Evolutionary conservation across 495 filamentous ascomycete species (phyloP), one percentile per base, ranked within the genome.

Genomic region (Astrothelium macrocarpum): DNA sequence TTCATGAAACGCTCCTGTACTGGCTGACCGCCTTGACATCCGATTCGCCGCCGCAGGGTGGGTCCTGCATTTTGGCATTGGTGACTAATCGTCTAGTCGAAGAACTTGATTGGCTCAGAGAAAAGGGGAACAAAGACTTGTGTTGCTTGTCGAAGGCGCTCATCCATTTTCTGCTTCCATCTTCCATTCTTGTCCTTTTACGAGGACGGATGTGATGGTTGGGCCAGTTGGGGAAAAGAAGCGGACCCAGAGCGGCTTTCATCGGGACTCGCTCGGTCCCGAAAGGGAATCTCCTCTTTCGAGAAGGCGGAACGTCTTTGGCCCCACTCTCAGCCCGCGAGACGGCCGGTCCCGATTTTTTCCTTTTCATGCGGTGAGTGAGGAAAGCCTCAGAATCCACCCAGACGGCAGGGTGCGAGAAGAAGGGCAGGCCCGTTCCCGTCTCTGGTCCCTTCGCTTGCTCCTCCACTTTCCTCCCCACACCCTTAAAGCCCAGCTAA

Each of bases 341-440:
- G 34, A 14, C 34, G 5, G 34, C 34, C 34, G 14, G 34, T n/a
- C n/a, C n/a, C n/a, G n/a, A n/a, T n/a, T n/a, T n/a, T n/a, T n/a
- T n/a, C n/a, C n/a, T n/a, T n/a, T n/a, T n/a, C n/a, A 39, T 39
- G 34, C 34, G 34, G 34, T 39, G 34, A 39, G 34, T 14, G 34
- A 39, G 34, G 5, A 14, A 5, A 56, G 29, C 20, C 12, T 9
- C 9, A 20, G 25, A 56, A 56, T 9, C 7, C 12, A 29, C 49
- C 23, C 20, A 10, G 29, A 29, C 9, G 9, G 49, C 49, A 11
- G 25, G 49, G 20, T 12, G 1, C 20, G 49, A 56, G 20, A 29
- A 56, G 23, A 56, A 28, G 49, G 49, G 49, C 49, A 56, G 49
- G 49, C 49, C 49, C 49, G 49, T 56, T 56, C 49, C 49, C 49